phyloP scores from a whole-genome alignment of 2,329 filamentous ascomycete species.

The Apiospora phragmitis region DNA sequence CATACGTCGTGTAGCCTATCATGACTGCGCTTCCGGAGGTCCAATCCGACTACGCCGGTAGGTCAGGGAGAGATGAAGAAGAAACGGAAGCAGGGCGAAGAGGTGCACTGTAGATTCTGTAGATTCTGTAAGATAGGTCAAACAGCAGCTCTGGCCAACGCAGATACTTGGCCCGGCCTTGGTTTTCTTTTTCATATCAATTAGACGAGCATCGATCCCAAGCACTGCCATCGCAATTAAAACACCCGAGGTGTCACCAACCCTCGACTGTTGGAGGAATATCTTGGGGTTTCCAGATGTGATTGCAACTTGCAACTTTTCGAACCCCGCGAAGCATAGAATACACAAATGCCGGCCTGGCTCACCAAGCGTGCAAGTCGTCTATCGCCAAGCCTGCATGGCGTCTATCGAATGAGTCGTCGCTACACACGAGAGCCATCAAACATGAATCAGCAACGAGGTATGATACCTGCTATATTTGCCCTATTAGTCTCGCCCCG shows the following conservation, averaged over 20 bases:
- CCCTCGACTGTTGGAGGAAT: background rate
- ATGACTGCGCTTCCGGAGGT: no score
- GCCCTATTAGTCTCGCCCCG: background rate
- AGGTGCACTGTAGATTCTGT: no score
- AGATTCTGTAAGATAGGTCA: background rate
- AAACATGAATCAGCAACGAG: background rate
- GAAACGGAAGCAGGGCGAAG: no score
- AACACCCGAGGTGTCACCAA: constrained; percentile 2
- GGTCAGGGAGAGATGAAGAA: no score
- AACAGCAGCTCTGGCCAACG: background rate
- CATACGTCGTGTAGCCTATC: background rate
- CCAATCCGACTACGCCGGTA: no score
- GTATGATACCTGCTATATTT: background rate
- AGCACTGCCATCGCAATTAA: background rate
- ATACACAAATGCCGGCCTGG: background rate
- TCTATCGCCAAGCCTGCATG: background rate
- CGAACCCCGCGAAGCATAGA: background rate
- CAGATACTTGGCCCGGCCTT: background rate
- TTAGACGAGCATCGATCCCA: background rate
- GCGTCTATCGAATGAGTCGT: background rate
- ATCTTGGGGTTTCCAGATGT: background rate
- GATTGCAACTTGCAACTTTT: background rate
- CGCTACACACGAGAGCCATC: background rate
- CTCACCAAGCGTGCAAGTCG: no score
- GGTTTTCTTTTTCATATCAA: background rate